Percentiles rank a stretch among this genome's conserved stretches.
Conservation (phyloP, 495 filamentous ascomycete genomes). For the Annulohypoxylon nitens region DNA sequence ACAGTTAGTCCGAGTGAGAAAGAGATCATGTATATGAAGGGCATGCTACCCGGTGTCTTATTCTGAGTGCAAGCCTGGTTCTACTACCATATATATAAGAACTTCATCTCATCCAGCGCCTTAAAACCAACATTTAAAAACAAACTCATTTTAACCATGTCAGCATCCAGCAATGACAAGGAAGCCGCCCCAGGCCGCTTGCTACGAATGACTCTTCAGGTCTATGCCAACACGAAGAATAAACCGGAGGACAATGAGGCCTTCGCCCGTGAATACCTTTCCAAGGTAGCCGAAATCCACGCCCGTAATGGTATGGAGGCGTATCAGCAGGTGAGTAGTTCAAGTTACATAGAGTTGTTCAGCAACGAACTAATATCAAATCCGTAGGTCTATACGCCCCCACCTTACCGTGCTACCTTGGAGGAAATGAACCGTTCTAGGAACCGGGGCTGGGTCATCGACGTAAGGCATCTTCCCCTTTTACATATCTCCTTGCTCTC, state of each 20-base stretch:
- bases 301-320: slow-evolving; percentile 24
- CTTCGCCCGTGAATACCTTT: slow-evolving; percentile 19
- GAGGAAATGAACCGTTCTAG: slow-evolving; percentile 19
- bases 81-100: not conserved
- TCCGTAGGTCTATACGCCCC: not conserved
- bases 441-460: slow-evolving; percentile 23
- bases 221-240: slow-evolving; percentile 22
- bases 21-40: not conserved
- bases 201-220: slow-evolving; percentile 17
- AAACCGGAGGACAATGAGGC: slow-evolving; percentile 14
- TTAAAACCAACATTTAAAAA: not conserved
- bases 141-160: not conserved
- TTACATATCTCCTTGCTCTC: too few relatives aligned
- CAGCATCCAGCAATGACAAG: not conserved
- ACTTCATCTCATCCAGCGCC: not conserved
- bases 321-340: slow-evolving; percentile 20
- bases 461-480: slow-evolving; percentile 3
- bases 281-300: slow-evolving; percentile 14
- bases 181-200: slow-evolving; percentile 6
- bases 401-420: slow-evolving; percentile 10
- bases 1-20: not conserved
- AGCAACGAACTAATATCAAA: not conserved
- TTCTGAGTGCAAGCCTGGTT: not conserved
- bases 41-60: not conserved
- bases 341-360: not conserved